phyloP scores from a whole-genome alignment of 352 stramenopile species.

The Phytophthora macrochlamydospora region DNA sequence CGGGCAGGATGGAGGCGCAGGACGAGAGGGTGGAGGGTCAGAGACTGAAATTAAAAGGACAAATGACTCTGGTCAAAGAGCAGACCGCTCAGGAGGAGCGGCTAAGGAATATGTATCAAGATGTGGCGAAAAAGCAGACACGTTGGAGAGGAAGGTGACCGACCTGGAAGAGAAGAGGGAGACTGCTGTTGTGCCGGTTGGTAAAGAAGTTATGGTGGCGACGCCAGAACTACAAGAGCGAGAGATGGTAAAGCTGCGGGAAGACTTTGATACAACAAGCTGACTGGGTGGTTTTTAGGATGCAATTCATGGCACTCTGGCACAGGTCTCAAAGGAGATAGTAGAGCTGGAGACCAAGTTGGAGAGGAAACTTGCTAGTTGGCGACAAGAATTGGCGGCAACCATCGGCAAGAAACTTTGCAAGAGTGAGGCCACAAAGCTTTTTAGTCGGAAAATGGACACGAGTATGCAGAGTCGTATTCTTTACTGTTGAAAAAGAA shows the following conservation, averaged over 20 bases:
- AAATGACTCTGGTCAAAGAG: slow-evolving; percentile 8
- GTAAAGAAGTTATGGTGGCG: slow-evolving; percentile 12
- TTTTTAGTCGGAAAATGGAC: slow-evolving; percentile 51
- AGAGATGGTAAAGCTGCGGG: slow-evolving; percentile 16
- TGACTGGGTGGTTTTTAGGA: slow-evolving; percentile 6
- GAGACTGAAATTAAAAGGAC: background rate
- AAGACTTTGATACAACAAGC: background rate
- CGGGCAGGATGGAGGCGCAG: slow-evolving; percentile 9
- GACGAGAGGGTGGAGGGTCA: slow-evolving; percentile 10
- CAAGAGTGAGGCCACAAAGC: slow-evolving; percentile 37
- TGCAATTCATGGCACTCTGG: slow-evolving; percentile 11
- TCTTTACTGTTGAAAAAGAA: background rate
- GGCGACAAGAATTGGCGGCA: slow-evolving; percentile 28
- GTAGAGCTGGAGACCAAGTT: slow-evolving; percentile 25
- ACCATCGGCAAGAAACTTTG: slow-evolving; percentile 26
- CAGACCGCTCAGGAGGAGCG: slow-evolving; percentile 13
- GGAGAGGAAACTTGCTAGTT: slow-evolving; percentile 19
- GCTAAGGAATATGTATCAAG: slow-evolving; percentile 16
- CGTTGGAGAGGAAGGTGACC: slow-evolving; percentile 6
- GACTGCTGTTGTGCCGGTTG: background rate
- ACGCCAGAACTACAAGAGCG: slow-evolving; percentile 4
- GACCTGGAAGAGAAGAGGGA: slow-evolving; percentile 17
- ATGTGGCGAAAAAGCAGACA: slow-evolving; percentile 16
- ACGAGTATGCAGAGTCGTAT: slow-evolving; percentile 24
- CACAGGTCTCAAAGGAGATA: slow-evolving; percentile 11